Evolutionary conservation across 2,329 filamentous ascomycete species (phyloP).

Genomic region (Penicillium hordei): DNA sequence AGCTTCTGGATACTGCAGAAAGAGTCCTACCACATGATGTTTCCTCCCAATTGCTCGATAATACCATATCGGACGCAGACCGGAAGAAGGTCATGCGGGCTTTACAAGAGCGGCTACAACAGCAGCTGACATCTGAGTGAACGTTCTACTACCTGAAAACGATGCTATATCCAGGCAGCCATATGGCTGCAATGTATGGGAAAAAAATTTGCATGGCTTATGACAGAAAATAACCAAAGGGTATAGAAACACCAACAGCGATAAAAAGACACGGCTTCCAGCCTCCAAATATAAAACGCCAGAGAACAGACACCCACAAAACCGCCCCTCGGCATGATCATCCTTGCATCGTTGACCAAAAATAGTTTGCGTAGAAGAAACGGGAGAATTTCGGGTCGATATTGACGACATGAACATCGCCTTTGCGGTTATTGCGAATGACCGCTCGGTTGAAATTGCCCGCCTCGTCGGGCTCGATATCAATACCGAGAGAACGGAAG

Average conservation of each 20-base stretch:
- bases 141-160: not conserved
- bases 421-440: slow-evolving; percentile 79
- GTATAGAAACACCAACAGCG: slow-evolving; percentile 22
- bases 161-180: not conserved
- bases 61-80: slow-evolving; percentile 24
- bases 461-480: slow-evolving; percentile 75
- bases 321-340: slow-evolving; percentile 16
- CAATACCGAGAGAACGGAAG: slow-evolving; percentile 86
- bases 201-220: slow-evolving; percentile 6
- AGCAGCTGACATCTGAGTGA: not conserved
- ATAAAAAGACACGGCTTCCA: slow-evolving; percentile 7
- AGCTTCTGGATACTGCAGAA: slow-evolving; percentile 32
- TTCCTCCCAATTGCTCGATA: slow-evolving; percentile 4
- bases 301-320: slow-evolving; percentile 5
- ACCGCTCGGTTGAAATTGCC: slow-evolving; percentile 85
- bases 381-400: slow-evolving; percentile 88
- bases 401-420: slow-evolving; percentile 91
- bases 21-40: slow-evolving; percentile 28
- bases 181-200: not conserved
- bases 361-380: slow-evolving; percentile 93
- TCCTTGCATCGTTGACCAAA: slow-evolving; percentile 80
- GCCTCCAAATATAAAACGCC: slow-evolving; percentile 21
- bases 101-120: slow-evolving; percentile 11
- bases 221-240: slow-evolving; percentile 19
- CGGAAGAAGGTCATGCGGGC: slow-evolving; percentile 21